Percentiles rank a stretch among this genome's conserved stretches.
These are phyloP conservation scores for Starmerella khaoyaiensis DNA, from an alignment of 805 yeast genomes.

Conservation along the genomic window DNA sequence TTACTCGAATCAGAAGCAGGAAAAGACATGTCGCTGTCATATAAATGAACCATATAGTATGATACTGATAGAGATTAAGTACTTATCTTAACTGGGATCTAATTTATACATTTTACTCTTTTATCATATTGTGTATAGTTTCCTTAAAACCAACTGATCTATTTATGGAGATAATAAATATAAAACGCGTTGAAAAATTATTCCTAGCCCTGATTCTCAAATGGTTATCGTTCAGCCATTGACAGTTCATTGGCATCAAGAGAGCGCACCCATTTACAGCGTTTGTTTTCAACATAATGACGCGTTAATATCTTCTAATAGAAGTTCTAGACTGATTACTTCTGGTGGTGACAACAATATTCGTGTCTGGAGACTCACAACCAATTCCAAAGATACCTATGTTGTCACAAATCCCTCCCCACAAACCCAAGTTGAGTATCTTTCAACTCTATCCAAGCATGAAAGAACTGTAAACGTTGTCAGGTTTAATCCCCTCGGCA, in stretches of 20 bases:
- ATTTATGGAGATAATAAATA: too few relatives aligned
- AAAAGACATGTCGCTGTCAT: too few relatives aligned
- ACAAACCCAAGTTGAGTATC: slow-evolving; percentile 43
- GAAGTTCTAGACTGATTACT: slow-evolving; percentile 49
- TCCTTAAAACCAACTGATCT: too few relatives aligned
- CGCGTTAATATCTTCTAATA: slow-evolving; percentile 10
- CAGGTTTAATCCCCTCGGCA: slow-evolving; percentile 61
- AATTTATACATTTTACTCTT: too few relatives aligned
- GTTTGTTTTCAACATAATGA: slow-evolving; percentile 29
- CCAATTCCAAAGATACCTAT: too few relatives aligned
- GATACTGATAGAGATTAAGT: too few relatives aligned
- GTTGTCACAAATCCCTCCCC: slow-evolving; percentile 16
- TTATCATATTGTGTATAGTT: too few relatives aligned
- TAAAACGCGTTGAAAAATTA: not conserved
- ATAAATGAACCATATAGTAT: too few relatives aligned
- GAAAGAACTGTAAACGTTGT: slow-evolving; percentile 91
- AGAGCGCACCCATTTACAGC: slow-evolving; percentile 32
- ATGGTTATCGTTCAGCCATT: slow-evolving; percentile 29
- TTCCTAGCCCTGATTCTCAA: not conserved
- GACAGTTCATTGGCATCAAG: slow-evolving; percentile 34
- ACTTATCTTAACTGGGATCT: too few relatives aligned
- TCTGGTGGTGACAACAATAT: slow-evolving; percentile 92
- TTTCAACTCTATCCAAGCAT: slow-evolving; percentile 73
- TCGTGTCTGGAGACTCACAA: slow-evolving; percentile 34
- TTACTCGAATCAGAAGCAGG: too few relatives aligned